Evolutionary conservation across 345 rosid species (phyloP).

Genomic region (Schrenkiella parvula): DNA sequence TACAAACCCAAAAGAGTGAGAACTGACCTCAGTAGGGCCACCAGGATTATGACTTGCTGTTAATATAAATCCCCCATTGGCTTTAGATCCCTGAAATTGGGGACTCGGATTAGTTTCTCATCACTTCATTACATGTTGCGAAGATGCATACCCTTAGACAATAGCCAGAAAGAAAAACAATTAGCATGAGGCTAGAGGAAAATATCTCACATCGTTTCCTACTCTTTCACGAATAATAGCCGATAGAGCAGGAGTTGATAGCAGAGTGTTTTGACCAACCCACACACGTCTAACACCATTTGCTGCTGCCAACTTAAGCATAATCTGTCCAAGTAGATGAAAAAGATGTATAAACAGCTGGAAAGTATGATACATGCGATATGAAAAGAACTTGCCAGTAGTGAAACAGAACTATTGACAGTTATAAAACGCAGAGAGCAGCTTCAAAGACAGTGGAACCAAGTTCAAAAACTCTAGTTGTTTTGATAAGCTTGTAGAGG

Average conservation of each 20-base stretch:
- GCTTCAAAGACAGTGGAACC: background rate
- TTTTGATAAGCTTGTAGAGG: background rate
- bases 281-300: conserved; percentile 87
- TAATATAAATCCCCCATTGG: conserved; percentile 86
- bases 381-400: background rate
- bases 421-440: background rate
- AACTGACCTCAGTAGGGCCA: conserved; percentile 82
- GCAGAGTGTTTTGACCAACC: conserved; percentile 88
- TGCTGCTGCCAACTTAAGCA: conserved; percentile 81
- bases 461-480: background rate
- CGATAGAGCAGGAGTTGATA: conserved; percentile 97
- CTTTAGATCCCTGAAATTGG: conserved; percentile 75
- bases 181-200: background rate
- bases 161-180: background rate
- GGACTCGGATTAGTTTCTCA: conserved; percentile 11
- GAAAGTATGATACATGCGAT: background rate
- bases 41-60: conserved; percentile 99
- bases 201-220: conserved; percentile 70
- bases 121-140: conserved; percentile 4
- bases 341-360: background rate
- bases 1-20: background rate
- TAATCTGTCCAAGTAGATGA: conserved; percentile 46
- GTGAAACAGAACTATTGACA: background rate
- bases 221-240: conserved; percentile 88
- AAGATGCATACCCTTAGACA: conserved; percentile 1